A percentile compares a stretch with the other conserved stretches of the same genome.
Conservation (phyloP, 106 monocot species). For the Iris macrosiphon region DNA sequence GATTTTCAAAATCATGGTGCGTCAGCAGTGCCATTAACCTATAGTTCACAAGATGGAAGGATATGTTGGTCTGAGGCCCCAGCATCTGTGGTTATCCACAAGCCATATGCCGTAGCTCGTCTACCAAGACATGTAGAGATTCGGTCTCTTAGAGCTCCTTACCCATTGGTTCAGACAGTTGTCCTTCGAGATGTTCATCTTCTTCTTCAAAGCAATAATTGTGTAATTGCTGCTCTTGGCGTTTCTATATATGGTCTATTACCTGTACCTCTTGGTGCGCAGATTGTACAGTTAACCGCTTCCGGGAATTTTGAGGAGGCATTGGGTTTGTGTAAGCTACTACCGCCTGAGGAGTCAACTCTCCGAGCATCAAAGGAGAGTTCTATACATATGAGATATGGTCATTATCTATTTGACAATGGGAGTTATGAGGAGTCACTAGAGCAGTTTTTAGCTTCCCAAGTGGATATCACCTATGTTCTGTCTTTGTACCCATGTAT, state of each 20-base stretch:
- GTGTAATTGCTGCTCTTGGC: constrained; percentile 63
- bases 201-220: constrained; percentile 63
- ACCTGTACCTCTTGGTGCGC: constrained; percentile 92
- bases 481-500: constrained; percentile 77
- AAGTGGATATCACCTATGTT: constrained; percentile 93
- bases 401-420: constrained; percentile 83
- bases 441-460: constrained; percentile 89
- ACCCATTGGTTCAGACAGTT: constrained; percentile 88
- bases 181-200: constrained; percentile 74
- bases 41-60: constrained; percentile 78
- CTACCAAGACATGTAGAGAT: constrained; percentile 84
- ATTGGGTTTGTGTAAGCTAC: constrained; percentile 85
- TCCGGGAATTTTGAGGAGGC: constrained; percentile 99
- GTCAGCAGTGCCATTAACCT: constrained; percentile 29
- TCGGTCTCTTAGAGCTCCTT: constrained; percentile 80
- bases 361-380: constrained; percentile 87
- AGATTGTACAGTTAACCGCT: constrained; percentile 98
- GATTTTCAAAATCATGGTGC: constrained; percentile 54
- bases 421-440: constrained; percentile 88
- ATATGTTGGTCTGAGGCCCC: constrained; percentile 96
- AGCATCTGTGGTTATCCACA: constrained; percentile 64
- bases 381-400: constrained; percentile 94
- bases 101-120: constrained; percentile 79
- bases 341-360: constrained; percentile 93
- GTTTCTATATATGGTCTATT: constrained; percentile 80